Evolutionary conservation across 768 basidiomycete species (phyloP), one percentile per base, ranked within the genome.

Genomic region (Termitomyces sp.): DNA sequence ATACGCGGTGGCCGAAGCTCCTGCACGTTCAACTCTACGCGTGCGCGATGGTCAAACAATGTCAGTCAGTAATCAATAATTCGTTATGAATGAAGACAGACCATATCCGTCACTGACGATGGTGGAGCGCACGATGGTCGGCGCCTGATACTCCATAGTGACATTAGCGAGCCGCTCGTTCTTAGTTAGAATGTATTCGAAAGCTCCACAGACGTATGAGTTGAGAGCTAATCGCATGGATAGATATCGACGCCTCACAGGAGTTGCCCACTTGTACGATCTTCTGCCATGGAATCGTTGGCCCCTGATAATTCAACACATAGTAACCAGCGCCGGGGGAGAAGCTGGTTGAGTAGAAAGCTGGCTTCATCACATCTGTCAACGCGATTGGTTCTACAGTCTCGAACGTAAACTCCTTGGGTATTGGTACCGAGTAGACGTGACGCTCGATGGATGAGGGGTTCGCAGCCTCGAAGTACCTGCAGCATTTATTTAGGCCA

Each of bases 1-100:
- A 98, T 91, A 61, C 84, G 81, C 4, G 94, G 94, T 17, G 97
- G 97, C 15, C 93, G 85, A 66, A 96, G 83, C 76, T 98, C 96
- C 69, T 91, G 82, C 59, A 92, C 91, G 72, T 97, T 97, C 59
- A 98, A 77, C 68, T 93, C 94, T 95, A 67, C 36, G 25, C 34
- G 42, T 29, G 62, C 60, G 32, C 54, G 36, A 51, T 25, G 29
- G 29, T 53, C 62, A 59, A 56, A 59, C 68, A 62, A 72, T 65
- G 64, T 64, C 66, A 59, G 52, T 49, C 52, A 50, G 57, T 36
- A 51, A 59, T 62, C 4, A 32, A 47, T 10, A 51, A 50, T 25
- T 51, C 31, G 50, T 43, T 12, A n/a, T 63, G 67, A 68, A 61
- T 38, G 65, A 62, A 56, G 54, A 65, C 79, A 42, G 65, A 92